Base-by-base conservation (phyloP, 2,329 filamentous ascomycete genomes). In the Pochonia chlamydosporia region DNA sequence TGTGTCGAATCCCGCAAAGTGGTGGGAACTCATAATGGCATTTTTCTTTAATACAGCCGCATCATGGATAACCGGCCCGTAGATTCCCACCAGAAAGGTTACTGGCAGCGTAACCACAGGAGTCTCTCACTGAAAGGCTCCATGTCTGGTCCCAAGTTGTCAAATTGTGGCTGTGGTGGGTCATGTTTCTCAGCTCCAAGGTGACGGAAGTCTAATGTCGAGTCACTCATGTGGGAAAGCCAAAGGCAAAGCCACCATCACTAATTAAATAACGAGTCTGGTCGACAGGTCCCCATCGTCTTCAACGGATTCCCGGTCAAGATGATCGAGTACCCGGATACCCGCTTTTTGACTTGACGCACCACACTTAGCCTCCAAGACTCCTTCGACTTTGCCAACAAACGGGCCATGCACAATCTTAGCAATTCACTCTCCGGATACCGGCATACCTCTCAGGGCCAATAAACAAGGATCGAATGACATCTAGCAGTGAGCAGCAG, bases 281-380 rank as follows among this genome's bases (percentile, higher is more conserved):
- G n/a, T n/a, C n/a, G n/a, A n/a, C n/a, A n/a, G n/a, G n/a, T n/a
- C n/a, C n/a, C n/a, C n/a, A n/a, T n/a, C n/a, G n/a, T n/a, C n/a
- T n/a, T n/a, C n/a, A 43, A 24, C 46, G 46, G 46, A 40, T 48
- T 42, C 28, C 40, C 48, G 44, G 18, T 31, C 31, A 11, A n/a
- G n/a, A 11, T 28, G 6, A 36, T 36, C 40, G 44, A 28, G 40
- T 50, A 50, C 42, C 49, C 49, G 49, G n/a, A 16, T 35, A 35
- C 31, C 31, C 31, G 31, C 31, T 14, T 35, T n/a, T 35, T n/a
- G 11, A 35, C 11, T 7, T 35, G 31, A 7, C 31, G 31, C 31
- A 35, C 31, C 31, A 16, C 31, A 13, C 11, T 16, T 13, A 13
- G 31, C 31, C 31, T n/a, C 11, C 31, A 13, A 6, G 11, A 14